Evolutionary conservation across 73 alveolate species (phyloP), one percentile per base, ranked within the genome.

Genomic region (Symbiodinium natans): DNA sequence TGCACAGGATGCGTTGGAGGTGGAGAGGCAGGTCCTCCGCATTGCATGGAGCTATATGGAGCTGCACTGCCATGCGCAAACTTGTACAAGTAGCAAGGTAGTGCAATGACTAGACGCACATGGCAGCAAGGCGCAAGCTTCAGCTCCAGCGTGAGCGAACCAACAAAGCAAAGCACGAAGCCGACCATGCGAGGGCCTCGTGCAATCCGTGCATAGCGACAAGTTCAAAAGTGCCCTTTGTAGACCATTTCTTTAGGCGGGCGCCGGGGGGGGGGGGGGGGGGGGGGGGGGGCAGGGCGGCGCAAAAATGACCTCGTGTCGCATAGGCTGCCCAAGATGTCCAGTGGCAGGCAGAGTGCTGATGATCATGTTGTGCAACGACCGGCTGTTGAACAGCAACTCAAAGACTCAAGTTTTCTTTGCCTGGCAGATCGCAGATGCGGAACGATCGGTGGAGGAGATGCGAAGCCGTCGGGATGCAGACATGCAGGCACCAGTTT

Each of bases 271-370:
- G 59, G 59, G 13, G 59, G 13, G 59, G 13, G 59, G 13, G 59
- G 59, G 59, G 6, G 59, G 80, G 80, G 40, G 80, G 77, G 77
- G 77, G 77, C 17, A 36, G 80, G 36, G 80, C 40, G 27, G 80
- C 17, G 33, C 33, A 36, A n/a, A 9, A 63, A 9, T 27, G 80
- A 63, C 9, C 19, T 63, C 33, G 36, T 15, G 27, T 17, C 42
- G 36, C 68, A 8, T 2, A 87, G 94, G 94, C 94, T 34, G 94
- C 83, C 15, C 94, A 87, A 87, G 94, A 87, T 87, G 94, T 80
- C 13, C 84, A 87, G n/a, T 87, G 94, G 94, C 94, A 80, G 34
- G 94, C 41, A 41, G 15, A 8, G 63, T 2, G 29, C 52, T 39
- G 46, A 15, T 29, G 34, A n/a, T n/a, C 19, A 25, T 19, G 10